Percentiles rank a stretch among this genome's conserved stretches.
Evolutionary conservation across 495 filamentous ascomycete genomes (phyloP).

Genomic region (Trichoderma asperelloides): DNA sequence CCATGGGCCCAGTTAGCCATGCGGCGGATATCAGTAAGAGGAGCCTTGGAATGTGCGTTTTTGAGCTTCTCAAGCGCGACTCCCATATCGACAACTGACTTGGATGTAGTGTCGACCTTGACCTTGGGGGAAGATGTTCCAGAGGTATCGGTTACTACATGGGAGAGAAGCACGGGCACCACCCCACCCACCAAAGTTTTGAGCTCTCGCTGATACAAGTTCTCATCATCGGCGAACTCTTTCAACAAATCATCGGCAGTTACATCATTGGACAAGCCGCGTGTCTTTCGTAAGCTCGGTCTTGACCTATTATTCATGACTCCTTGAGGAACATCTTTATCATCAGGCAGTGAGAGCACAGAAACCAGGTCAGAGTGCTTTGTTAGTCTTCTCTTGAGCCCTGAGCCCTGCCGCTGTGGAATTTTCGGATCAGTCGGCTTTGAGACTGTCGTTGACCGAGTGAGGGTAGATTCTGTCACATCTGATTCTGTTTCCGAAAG

Average conservation of each 20-base stretch:
- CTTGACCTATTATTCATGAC: slow-evolving; percentile 57
- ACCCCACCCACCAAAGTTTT: slow-evolving; percentile 93
- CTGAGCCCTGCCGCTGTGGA: slow-evolving; percentile 14
- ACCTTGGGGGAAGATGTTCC: slow-evolving; percentile 17
- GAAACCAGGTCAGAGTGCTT: slow-evolving; percentile 93
- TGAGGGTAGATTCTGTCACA: slow-evolving; percentile 41
- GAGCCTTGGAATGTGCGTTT: slow-evolving; percentile 68
- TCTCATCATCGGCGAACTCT: slow-evolving; percentile 76
- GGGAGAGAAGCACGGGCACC: slow-evolving; percentile 81
- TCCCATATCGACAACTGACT: slow-evolving; percentile 92
- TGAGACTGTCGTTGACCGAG: slow-evolving; percentile 32
- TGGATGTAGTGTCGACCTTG: slow-evolving; percentile 48
- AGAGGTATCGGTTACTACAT: slow-evolving; percentile 70
- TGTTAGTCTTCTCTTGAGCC: slow-evolving; percentile 67
- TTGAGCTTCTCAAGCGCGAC: slow-evolving; percentile 78
- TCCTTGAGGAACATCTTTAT: slow-evolving; percentile 39
- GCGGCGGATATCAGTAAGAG: slow-evolving; percentile 55
- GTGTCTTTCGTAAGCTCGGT: slow-evolving; percentile 61
- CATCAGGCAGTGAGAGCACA: slow-evolving; percentile 68
- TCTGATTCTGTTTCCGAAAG: slow-evolving; percentile 32
- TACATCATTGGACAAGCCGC: slow-evolving; percentile 54
- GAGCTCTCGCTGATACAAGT: slow-evolving; percentile 85
- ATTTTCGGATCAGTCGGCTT: slow-evolving; percentile 26
- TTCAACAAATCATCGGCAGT: slow-evolving; percentile 66
- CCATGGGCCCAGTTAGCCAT: slow-evolving; percentile 74